Base-by-base conservation (phyloP, 2,329 filamentous ascomycete genomes). In the Pleoardoris graminearum region DNA sequence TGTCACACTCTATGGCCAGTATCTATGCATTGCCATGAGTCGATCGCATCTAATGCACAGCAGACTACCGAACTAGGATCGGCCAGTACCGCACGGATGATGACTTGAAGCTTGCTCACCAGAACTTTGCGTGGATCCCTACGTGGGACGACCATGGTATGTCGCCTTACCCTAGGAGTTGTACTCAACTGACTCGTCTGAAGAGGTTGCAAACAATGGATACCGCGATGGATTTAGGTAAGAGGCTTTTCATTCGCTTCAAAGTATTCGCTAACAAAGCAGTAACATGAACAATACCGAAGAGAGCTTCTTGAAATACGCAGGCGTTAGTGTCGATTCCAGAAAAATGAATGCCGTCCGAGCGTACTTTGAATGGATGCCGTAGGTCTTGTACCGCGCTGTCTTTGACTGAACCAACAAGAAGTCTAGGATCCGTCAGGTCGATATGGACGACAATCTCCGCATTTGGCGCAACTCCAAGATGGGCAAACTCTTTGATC, bases 141-240 rank as follows among this genome's bases (percentile, higher is more conserved):
- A 73, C 73, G 14, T 76, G 73, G 74, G 85, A 87, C 16, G 67
- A 71, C 35, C 67, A 69, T 53, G n/a, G n/a, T n/a, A n/a, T n/a
- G n/a, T n/a, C n/a, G n/a, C n/a, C n/a, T n/a, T n/a, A n/a, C n/a
- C n/a, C n/a, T n/a, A n/a, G n/a, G n/a, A n/a, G n/a, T n/a, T n/a
- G n/a, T n/a, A n/a, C n/a, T n/a, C n/a, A n/a, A n/a, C n/a, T n/a
- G n/a, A n/a, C n/a, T n/a, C n/a, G n/a, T n/a, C n/a, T n/a, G n/a
- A n/a, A n/a, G 72, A 78, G 48, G 66, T 76, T 7, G 68, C 69
- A 21, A 72, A 77, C 60, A 77, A 78, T 47, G 65, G 62, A 1
- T 78, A 71, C 39, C 68, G 75, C 5, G 76, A 77, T 48, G 76
- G 75, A 6, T 63, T 61, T n/a, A n/a, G n/a, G n/a, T n/a, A n/a